Conservation (phyloP, 345 rosid genomes). For the Syzygium aromaticum region DNA sequence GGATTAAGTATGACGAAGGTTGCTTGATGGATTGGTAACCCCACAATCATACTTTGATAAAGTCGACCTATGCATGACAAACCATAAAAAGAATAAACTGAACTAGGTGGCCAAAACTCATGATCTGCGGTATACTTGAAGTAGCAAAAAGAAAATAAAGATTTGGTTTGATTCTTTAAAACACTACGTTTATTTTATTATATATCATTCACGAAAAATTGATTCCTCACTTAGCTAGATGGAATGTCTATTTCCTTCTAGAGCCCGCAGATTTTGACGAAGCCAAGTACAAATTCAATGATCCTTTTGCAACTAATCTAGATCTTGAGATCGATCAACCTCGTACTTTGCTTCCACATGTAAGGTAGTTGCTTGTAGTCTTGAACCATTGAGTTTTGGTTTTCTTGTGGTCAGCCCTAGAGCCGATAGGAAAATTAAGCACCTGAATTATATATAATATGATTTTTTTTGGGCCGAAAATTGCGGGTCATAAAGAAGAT, state of each 20-base stretch:
- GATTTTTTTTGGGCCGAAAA: background rate
- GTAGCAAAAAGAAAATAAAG: background rate
- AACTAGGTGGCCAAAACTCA: background rate
- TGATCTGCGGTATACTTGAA: background rate
- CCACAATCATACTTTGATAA: accelerated
- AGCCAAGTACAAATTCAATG: background rate
- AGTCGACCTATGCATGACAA: background rate
- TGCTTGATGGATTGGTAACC: background rate
- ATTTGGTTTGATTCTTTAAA: background rate
- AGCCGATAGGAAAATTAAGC: background rate
- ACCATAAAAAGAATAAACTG: background rate
- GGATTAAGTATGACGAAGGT: background rate
- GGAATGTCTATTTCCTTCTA: background rate
- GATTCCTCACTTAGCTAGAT: background rate
- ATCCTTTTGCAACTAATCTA: background rate
- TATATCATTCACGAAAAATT: background rate
- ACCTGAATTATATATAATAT: background rate
- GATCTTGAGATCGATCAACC: background rate
- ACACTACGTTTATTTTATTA: background rate
- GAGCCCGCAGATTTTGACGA: background rate
- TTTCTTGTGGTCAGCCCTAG: background rate
- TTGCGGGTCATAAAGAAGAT: background rate
- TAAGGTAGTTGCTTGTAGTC: background rate
- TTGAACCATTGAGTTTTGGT: background rate
- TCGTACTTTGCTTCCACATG: background rate